Percentiles rank a stretch among this genome's conserved stretches.
Evolutionary conservation across 139 green algal genomes (phyloP).

Genomic region (Ulvella scutata): DNA sequence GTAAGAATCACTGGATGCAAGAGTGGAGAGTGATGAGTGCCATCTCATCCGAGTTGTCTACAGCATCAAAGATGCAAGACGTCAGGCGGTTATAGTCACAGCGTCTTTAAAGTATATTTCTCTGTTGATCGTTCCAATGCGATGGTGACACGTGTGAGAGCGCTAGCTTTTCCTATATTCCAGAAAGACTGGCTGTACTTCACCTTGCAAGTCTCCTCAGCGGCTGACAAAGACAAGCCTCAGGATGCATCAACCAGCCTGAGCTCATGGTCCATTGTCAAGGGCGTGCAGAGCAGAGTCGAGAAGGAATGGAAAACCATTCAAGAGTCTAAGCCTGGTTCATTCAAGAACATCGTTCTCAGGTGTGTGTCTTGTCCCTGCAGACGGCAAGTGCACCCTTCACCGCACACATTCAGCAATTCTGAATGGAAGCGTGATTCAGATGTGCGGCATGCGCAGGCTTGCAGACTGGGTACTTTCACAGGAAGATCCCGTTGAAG

Average conservation of each 20-base stretch:
- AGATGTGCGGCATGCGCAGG: slow-evolving; percentile 1
- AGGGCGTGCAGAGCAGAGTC: neutral
- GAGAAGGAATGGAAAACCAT: neutral
- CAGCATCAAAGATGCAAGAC: too few relatives aligned
- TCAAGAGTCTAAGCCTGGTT: neutral
- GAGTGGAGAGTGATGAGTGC: too few relatives aligned
- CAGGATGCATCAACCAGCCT: neutral
- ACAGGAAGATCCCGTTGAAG: neutral
- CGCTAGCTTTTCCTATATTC: neutral
- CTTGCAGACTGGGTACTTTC: neutral
- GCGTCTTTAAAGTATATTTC: too few relatives aligned
- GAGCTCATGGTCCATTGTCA: neutral
- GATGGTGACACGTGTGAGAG: too few relatives aligned
- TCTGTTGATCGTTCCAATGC: too few relatives aligned
- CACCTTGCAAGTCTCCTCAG: neutral
- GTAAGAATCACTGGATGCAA: too few relatives aligned
- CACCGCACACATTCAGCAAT: neutral
- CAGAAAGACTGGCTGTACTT: neutral
- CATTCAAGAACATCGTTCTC: neutral
- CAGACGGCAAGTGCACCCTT: neutral
- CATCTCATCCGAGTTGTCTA: too few relatives aligned
- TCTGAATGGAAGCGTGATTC: neutral
- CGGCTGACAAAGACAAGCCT: neutral
- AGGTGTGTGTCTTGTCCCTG: neutral
- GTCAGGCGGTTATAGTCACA: too few relatives aligned